Evolutionary conservation across 148 eudicot genomes (phyloP).

Genomic region (Spergularia bocconei): DNA sequence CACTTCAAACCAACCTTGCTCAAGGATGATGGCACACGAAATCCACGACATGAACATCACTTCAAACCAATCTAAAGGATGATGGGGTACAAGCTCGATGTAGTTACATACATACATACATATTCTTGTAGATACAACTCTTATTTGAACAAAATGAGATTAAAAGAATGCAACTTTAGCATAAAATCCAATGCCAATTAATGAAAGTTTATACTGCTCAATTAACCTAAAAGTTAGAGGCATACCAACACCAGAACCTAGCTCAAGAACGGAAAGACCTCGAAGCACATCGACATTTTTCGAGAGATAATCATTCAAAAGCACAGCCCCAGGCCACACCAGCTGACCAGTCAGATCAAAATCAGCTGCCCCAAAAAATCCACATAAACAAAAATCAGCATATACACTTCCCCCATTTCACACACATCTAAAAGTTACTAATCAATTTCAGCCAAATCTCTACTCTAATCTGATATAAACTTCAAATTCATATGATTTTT

Average conservation of each 20-base stretch:
- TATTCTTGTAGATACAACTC: too few species aligned
- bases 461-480: background rate
- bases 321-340: conserved; percentile 96
- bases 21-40: background rate
- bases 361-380: conserved; percentile 65
- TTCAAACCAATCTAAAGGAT: background rate
- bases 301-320: conserved; percentile 72
- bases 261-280: conserved; percentile 74
- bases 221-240: background rate
- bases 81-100: background rate
- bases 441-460: background rate
- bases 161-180: too few species aligned
- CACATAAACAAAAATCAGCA: background rate
- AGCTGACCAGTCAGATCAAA: conserved; percentile 96
- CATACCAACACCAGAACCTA: conserved; percentile 97
- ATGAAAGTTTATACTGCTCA: background rate
- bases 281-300: conserved; percentile 63
- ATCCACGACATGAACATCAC: background rate
- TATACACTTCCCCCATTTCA: background rate
- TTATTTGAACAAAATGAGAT: too few species aligned
- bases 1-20: background rate
- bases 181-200: background rate
- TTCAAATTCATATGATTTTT: background rate
- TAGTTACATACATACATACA: background rate
- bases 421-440: background rate